phyloP scores from a whole-genome alignment of 768 basidiomycete species.

The Tremella fuciformis region DNA sequence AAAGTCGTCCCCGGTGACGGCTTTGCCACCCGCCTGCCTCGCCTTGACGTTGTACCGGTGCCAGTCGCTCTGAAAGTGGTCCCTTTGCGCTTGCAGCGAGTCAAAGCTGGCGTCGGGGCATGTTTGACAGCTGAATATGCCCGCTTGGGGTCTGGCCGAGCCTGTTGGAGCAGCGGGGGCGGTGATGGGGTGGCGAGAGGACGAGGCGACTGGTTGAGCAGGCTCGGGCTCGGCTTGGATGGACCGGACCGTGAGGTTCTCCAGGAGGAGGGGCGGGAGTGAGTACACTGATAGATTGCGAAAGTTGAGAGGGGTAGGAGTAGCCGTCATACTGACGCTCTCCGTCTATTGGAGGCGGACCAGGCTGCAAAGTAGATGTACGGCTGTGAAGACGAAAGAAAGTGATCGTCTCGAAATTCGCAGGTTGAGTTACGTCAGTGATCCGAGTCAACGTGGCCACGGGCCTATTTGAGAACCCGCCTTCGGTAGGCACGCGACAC shows the following conservation, averaged over 20 bases:
- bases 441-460: neutral
- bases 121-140: constrained; percentile 42
- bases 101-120: constrained; percentile 61
- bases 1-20: constrained; percentile 71
- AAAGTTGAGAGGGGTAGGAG: constrained; percentile 11
- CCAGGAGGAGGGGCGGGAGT: constrained; percentile 66
- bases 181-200: constrained; percentile 14
- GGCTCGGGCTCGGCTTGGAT: constrained; percentile 54
- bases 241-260: constrained; percentile 67
- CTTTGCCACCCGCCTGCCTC: constrained; percentile 55
- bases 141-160: constrained; percentile 7
- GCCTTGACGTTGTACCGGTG: constrained; percentile 95
- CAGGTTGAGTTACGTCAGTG: constrained; percentile 1
- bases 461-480: no score
- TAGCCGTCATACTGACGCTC: neutral
- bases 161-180: constrained; percentile 27
- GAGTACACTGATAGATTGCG: constrained; percentile 59
- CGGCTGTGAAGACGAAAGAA: neutral
- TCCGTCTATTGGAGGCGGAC: neutral
- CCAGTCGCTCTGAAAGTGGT: constrained; percentile 92
- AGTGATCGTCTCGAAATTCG: constrained; percentile 1
- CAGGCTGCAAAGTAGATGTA: neutral
- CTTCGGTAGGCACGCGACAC: no score
- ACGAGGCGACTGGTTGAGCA: neutral
- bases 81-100: constrained; percentile 75